Evolutionary conservation across 805 yeast genomes (phyloP).

Genomic region (Candida silvicultrix): DNA sequence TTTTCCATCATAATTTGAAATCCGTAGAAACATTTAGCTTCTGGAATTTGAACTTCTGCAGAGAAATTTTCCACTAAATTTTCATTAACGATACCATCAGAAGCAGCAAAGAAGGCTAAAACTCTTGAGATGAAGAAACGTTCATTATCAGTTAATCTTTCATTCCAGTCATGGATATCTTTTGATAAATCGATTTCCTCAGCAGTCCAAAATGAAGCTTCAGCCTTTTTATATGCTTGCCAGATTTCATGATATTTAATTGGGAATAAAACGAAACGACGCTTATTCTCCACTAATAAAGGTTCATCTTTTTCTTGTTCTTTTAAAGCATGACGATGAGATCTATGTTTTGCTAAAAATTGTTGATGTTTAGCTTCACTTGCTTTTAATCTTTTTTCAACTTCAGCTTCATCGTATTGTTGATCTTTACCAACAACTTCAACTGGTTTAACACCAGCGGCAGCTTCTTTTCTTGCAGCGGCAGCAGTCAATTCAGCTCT

Average conservation of each 20-base stretch:
- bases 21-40: slow-evolving; percentile 98
- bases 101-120: slow-evolving; percentile 96
- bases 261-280: slow-evolving; percentile 91
- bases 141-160: slow-evolving; percentile 83
- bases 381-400: neutral
- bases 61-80: slow-evolving; percentile 95
- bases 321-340: slow-evolving; percentile 68
- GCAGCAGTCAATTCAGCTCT: slow-evolving; percentile 34
- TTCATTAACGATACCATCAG: slow-evolving; percentile 98
- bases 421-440: slow-evolving; percentile 19
- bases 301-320: slow-evolving; percentile 86
- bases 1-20: slow-evolving; percentile 99
- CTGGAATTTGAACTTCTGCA: slow-evolving; percentile 95
- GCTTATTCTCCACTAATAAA: slow-evolving; percentile 72
- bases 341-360: slow-evolving; percentile 56
- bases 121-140: slow-evolving; percentile 89
- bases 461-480: slow-evolving; percentile 30
- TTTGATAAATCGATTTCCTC: slow-evolving; percentile 96
- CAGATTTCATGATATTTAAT: slow-evolving; percentile 95
- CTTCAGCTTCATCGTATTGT: slow-evolving; percentile 19
- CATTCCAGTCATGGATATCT: slow-evolving; percentile 90
- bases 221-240: slow-evolving; percentile 98
- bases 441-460: slow-evolving; percentile 9
- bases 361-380: slow-evolving; percentile 38
- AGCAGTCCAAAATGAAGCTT: slow-evolving; percentile 99